Base-by-base conservation (phyloP, 2,329 filamentous ascomycete species). In the Neopestalotiopsis sp. region DNA sequence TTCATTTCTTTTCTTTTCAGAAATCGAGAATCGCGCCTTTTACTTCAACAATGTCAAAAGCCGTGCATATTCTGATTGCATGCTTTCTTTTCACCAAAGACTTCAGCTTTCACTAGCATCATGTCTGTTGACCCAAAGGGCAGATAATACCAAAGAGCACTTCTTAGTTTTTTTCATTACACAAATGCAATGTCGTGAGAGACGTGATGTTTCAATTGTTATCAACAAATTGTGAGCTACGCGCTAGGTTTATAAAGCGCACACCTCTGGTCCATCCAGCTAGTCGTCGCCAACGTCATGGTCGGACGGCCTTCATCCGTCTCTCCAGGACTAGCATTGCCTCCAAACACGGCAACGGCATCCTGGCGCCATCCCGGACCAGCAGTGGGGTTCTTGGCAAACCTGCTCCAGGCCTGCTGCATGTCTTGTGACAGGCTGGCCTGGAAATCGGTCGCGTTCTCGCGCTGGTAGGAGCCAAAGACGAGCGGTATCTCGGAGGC, bases 401-500 rank as follows among this genome's bases (percentile, higher is more conserved):
- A 71, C 17, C 68, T 49, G 1, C 68, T 66, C 78, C 78, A 80
- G 1, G 78, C 76, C 4, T 70, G 70, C 53, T 74, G 72, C 74
- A 80, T 77, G 49, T 72, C 70, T 6, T 30, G 42, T 9, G 73
- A 72, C 24, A 77, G 68, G 42, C 71, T 30, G 5, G 63, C 68
- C 61, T 79, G 72, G 2, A 65, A 34, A 0, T 68, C 56, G 2
- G 72, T 73, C 42, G 74, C 75, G 30, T 72, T 77, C 57, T 75
- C 70, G 9, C 64, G 64, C 14, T 70, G 67, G 9, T 73, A 73
- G 28, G 73, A 76, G 5, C 78, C 75, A 68, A 79, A 80, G 9
- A 79, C 69, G 70, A 80, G 75, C 17, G 75, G 71, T 30, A 79
- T 61, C 45, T 81, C 79, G 32, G 71, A 71, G 5, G 75, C 76